A percentile compares a stretch with the other conserved stretches of the same genome.
Evolutionary conservation across 768 basidiomycete genomes (phyloP).

Genomic region (Trametes meyenii): DNA sequence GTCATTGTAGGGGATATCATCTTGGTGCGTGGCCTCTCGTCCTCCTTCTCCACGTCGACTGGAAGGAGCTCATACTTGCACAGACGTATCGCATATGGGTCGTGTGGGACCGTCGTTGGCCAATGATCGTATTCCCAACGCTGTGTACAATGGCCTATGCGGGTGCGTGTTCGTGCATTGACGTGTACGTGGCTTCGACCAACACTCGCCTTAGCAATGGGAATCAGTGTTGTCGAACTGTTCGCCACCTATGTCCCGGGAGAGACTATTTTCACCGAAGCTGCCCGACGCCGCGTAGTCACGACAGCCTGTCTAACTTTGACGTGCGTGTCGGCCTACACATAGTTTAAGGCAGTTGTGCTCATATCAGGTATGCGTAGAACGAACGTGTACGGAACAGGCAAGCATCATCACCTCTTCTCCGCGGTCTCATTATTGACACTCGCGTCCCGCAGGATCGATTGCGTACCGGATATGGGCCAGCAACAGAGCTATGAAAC

Average conservation of each 20-base stretch:
- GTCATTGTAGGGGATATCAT: slow-evolving; percentile 19
- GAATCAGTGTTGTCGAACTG: slow-evolving; percentile 9
- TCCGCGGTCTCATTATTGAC: background rate
- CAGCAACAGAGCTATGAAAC: slow-evolving; percentile 13
- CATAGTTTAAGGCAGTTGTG: background rate
- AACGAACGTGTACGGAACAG: slow-evolving; percentile 15
- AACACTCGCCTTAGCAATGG: background rate
- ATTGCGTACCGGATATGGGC: slow-evolving; percentile 22
- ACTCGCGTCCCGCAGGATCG: background rate
- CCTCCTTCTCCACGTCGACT: background rate
- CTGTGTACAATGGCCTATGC: slow-evolving; percentile 9
- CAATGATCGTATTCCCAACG: slow-evolving; percentile 11
- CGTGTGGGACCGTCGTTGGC: slow-evolving; percentile 10
- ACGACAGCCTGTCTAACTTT: slow-evolving; percentile 10
- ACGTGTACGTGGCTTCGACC: background rate
- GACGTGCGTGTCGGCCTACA: background rate
- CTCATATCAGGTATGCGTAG: background rate
- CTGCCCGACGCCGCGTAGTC: slow-evolving; percentile 1
- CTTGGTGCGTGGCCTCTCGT: background rate
- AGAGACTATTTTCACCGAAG: slow-evolving; percentile 12
- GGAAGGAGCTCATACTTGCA: too few species aligned
- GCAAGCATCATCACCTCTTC: background rate
- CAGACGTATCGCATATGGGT: slow-evolving; percentile 20
- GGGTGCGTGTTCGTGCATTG: background rate
- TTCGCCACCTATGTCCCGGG: slow-evolving; percentile 6